Evolutionary conservation across 495 filamentous ascomycete genomes (phyloP).

Genomic region (Cercophora samala): DNA sequence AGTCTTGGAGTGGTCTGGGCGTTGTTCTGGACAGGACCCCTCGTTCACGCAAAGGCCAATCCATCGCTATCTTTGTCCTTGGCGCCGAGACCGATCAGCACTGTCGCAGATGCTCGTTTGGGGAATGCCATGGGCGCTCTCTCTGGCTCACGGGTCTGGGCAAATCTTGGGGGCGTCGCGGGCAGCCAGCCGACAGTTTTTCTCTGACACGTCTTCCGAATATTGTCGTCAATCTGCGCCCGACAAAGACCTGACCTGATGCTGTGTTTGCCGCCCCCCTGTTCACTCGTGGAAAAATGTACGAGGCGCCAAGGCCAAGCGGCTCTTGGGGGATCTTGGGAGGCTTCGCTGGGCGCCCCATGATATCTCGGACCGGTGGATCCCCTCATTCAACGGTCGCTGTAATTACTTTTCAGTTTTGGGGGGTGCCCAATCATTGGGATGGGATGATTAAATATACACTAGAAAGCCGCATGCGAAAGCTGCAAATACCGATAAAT

Average conservation of each 20-base stretch:
- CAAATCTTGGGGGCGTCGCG: constrained; percentile 3
- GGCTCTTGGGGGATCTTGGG: constrained; percentile 11
- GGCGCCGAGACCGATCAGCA: constrained; percentile 23
- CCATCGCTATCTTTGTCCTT: constrained; percentile 9
- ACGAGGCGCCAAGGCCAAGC: constrained; percentile 16
- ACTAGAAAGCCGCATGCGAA: not conserved
- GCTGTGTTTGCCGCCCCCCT: not conserved
- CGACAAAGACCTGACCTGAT: not conserved
- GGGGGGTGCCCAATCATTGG: not conserved
- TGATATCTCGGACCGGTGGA: not conserved
- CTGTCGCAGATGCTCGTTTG: not conserved
- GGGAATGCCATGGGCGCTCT: not conserved
- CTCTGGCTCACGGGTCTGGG: not conserved
- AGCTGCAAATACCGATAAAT: not conserved
- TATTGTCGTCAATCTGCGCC: not conserved
- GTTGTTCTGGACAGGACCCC: constrained; percentile 11
- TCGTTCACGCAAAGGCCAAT: constrained; percentile 9
- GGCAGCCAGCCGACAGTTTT: not conserved
- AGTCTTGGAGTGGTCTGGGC: constrained; percentile 15
- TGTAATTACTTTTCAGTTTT: not conserved
- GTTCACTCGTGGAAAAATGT: not conserved
- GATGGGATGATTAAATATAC: no score
- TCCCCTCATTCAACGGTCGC: constrained; percentile 2
- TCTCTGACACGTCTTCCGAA: not conserved
- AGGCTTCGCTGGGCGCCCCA: constrained; percentile 6